Evolutionary conservation across 208 protist genomes (phyloP), one percentile per base, ranked within the genome.

Genomic region (Leishmania aethiopica): DNA sequence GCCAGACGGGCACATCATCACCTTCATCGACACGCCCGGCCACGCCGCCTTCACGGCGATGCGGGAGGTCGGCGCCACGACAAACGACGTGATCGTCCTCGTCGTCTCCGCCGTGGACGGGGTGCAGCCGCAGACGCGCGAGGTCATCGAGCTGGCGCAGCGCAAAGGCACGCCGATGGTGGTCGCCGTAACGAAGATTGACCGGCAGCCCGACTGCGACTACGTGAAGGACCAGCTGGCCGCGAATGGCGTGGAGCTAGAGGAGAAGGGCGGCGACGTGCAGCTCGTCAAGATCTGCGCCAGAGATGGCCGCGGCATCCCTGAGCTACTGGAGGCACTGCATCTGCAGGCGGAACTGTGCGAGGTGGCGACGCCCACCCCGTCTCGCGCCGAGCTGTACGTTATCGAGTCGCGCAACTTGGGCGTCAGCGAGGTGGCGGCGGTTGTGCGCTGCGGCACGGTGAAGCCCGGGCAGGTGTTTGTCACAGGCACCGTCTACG

Each of bases 21-120:
- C 98, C 0, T 99, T 99, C 83, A 97, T 99, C 78, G 99, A 99
- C 90, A 99, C 99, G 2, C 99, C 99, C 3, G 99, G 99, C 35
- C 99, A 99, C 89, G 96, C 91, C 32, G 98, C 97, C 42, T 99
- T 99, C 84, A 95, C 94, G 22, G 92, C 89, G 47, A 99, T 99
- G 98, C 94, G 99, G 37, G 90, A 94, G 82, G 94, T 94, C n/a
- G 99, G 99, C 42, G 97, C 98, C 4, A 77, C 77, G n/a, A 93
- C 96, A 3, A 99, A 98, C 19, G 99, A 99, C 87, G 93, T 99
- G 51, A 97, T 99, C 75, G 89, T 99, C 55, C 92, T 99, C 10
- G 94, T 99, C 42, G 95, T 99, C 6, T 99, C 98, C 10, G 97
- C 95, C 10, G 97, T 98, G 37, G 99, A 99, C 80, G 98, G 98